phyloP scores from a whole-genome alignment of 2,329 filamentous ascomycete genomes.

The Ceratocystis albifundus region DNA sequence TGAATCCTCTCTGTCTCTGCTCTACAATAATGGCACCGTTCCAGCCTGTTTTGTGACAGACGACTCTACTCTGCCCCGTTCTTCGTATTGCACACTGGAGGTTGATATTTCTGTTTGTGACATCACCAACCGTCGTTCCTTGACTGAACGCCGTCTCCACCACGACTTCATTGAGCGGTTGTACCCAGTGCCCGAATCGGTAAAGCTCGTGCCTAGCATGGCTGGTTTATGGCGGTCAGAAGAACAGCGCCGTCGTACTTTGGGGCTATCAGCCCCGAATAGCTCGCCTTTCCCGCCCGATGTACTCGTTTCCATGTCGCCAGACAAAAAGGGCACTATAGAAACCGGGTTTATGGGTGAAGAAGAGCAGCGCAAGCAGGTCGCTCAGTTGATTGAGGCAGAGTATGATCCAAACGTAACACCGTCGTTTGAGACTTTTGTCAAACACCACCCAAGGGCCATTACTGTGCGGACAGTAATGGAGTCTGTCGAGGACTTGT shows the following conservation, averaged over 20 bases:
- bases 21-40: slow-evolving; percentile 33
- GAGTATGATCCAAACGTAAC: slow-evolving; percentile 45
- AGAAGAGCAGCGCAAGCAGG: slow-evolving; percentile 60
- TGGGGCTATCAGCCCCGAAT: slow-evolving; percentile 25
- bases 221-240: slow-evolving; percentile 88
- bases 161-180: slow-evolving; percentile 72
- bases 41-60: slow-evolving; percentile 34
- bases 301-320: slow-evolving; percentile 78
- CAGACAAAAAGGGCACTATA: slow-evolving; percentile 45
- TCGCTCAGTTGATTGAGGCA: slow-evolving; percentile 50
- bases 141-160: slow-evolving; percentile 68
- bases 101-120: slow-evolving; percentile 81
- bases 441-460: slow-evolving; percentile 43
- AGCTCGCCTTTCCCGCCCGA: slow-evolving; percentile 49
- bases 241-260: slow-evolving; percentile 58
- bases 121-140: slow-evolving; percentile 68
- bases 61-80: slow-evolving; percentile 57
- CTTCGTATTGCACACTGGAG: slow-evolving; percentile 81
- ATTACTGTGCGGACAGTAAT: slow-evolving; percentile 60
- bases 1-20: slow-evolving; percentile 45
- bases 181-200: slow-evolving; percentile 49
- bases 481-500: slow-evolving; percentile 80
- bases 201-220: slow-evolving; percentile 89
- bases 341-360: slow-evolving; percentile 85
- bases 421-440: slow-evolving; percentile 53